Evolutionary conservation across 352 stramenopile species (phyloP), one percentile per base, ranked within the genome.

Genomic region (Phytophthora sansomeana): DNA sequence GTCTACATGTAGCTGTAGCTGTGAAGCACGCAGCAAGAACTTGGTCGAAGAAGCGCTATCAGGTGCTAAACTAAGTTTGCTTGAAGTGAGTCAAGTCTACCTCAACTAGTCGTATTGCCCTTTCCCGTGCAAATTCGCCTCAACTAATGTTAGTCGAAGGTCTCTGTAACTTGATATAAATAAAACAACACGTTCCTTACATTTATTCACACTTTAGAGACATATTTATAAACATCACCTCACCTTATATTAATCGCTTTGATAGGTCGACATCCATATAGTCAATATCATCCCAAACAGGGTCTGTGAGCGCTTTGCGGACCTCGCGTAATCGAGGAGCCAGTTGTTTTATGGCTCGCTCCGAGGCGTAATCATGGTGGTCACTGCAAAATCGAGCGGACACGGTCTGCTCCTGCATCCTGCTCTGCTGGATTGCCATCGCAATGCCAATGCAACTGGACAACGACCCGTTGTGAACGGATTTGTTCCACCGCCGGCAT

Each of bases 381-480:
- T 42, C 36, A 24, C 32, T 16, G 47, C 47, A 54, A 26, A 47
- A 16, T 42, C 35, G 35, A 42, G 3, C 35, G 14, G 10, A 14
- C 35, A 17, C 13, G 35, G 10, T 41, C 10, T 41, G 35, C 10
- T 39, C 33, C 8, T 11, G 4, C 33, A n/a, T 11, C 16, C 26
- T 39, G 16, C 16, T 47, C 33, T 24, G 21, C 19, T 58, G 50
- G 17, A 56, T 56, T 38, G 33, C 5, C 48, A 51, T 59, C 21
- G 21, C 21, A 24, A 24, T 59, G 52, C 5, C 41, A 16, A 10
- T 30, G 44, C 56, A 57, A 57, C 19, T 32, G 35, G 26, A 49
- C 56, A 21, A 47, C 19, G 24, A 6, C 6, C 8, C 9, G 21
- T 24, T 24, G 21, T 24, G 21, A 24, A 38, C 33, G 7, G 9